phyloP scores from a whole-genome alignment of 129 eudicot species.

The Flaveria bidentis region DNA sequence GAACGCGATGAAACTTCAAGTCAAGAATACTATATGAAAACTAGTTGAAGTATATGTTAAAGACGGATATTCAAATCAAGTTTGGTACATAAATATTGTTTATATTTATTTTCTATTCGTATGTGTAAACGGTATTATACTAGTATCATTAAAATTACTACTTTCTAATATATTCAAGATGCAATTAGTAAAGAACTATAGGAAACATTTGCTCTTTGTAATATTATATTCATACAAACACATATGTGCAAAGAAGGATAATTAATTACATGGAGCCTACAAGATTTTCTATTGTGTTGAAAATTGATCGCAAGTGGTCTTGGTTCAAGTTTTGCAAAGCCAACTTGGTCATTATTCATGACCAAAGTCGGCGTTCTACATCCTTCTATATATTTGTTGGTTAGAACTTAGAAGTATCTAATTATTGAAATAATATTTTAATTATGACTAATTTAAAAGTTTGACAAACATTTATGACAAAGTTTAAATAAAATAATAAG shows the following conservation, averaged over 20 bases:
- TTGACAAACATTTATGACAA: background rate
- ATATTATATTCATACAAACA: no score
- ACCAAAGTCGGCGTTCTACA: slow-evolving; percentile 25
- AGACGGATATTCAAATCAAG: no score
- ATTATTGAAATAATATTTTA: background rate
- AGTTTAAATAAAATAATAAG: no score
- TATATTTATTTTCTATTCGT: no score
- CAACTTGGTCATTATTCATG: slow-evolving; percentile 26
- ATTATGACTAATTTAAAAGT: background rate
- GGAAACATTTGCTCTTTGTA: background rate
- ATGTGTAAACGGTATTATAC: no score
- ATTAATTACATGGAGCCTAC: background rate
- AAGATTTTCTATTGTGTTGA: slow-evolving; percentile 3
- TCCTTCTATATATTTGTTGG: background rate
- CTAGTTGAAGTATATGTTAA: no score
- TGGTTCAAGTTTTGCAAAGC: slow-evolving; percentile 20
- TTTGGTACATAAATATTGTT: no score
- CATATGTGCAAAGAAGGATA: no score
- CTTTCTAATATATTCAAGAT: background rate
- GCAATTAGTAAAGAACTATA: background rate
- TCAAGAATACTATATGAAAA: no score
- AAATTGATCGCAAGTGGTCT: slow-evolving; percentile 12
- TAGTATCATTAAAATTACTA: no score
- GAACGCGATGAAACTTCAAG: no score
- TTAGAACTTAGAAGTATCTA: background rate